Conservation (phyloP, 208 protist species). For the Trypanosoma vivax region DNA sequence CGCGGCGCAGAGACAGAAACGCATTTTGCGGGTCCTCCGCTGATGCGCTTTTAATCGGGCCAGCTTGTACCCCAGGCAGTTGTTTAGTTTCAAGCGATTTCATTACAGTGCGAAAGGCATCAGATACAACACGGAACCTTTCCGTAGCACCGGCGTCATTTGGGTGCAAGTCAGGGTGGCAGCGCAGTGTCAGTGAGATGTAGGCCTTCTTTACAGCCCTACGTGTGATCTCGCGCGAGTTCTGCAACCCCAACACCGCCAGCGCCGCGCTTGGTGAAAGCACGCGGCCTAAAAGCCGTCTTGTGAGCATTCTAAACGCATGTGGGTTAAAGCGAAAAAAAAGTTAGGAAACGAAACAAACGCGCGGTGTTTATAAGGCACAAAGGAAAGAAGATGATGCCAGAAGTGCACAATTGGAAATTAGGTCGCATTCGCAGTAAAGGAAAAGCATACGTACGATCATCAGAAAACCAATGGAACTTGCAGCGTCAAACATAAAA, state of each 20-base stretch:
- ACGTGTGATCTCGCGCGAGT: constrained; percentile 28
- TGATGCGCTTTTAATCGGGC: constrained; percentile 4
- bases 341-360: too few relatives aligned
- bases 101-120: constrained; percentile 69
- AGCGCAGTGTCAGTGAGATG: constrained; percentile 61
- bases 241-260: constrained; percentile 31
- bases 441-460: too few relatives aligned
- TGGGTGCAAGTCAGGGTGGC: constrained; percentile 77
- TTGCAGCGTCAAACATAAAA: too few relatives aligned
- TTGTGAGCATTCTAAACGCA: constrained; percentile 19
- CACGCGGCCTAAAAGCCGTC: constrained; percentile 6
- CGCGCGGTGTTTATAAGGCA: too few relatives aligned
- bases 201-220: constrained; percentile 73
- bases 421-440: too few relatives aligned
- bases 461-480: too few relatives aligned
- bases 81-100: constrained; percentile 44
- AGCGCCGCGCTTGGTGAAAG: constrained; percentile 62
- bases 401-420: too few relatives aligned
- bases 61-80: not conserved
- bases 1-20: constrained; percentile 46
- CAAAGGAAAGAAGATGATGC: too few relatives aligned
- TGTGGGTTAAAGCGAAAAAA: too few relatives aligned
- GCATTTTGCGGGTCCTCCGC: constrained; percentile 43
- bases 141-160: constrained; percentile 64
- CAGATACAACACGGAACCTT: constrained; percentile 60